Evolutionary conservation across 495 filamentous ascomycete genomes (phyloP).

Genomic region (Podospora pseudoanserina): DNA sequence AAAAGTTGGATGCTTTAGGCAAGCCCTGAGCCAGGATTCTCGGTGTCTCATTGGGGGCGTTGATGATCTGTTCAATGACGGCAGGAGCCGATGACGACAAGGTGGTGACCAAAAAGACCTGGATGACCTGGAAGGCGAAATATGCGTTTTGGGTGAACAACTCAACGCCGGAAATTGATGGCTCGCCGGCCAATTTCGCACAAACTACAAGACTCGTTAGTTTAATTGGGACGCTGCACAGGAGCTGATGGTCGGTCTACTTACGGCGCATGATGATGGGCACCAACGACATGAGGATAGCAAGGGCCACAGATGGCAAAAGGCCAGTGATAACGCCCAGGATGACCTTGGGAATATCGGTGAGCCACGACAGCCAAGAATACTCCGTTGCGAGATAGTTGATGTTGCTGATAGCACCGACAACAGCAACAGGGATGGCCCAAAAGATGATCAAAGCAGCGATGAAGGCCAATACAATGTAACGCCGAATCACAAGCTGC

Average conservation of each 20-base stretch:
- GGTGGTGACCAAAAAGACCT: slow-evolving; percentile 89
- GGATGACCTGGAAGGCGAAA: slow-evolving; percentile 92
- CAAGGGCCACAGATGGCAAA: slow-evolving; percentile 72
- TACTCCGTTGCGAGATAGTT: slow-evolving; percentile 54
- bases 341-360: slow-evolving; percentile 64
- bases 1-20: slow-evolving; percentile 86
- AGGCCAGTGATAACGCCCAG: slow-evolving; percentile 82
- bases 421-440: slow-evolving; percentile 85
- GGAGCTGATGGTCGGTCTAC: slow-evolving; percentile 15
- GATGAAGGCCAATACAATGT: slow-evolving; percentile 67
- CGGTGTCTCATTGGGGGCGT: slow-evolving; percentile 58
- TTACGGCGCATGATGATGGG: slow-evolving; percentile 70
- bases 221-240: neutral
- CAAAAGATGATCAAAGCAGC: slow-evolving; percentile 85
- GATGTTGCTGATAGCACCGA: slow-evolving; percentile 86
- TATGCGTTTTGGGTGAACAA: slow-evolving; percentile 86
- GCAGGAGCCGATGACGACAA: slow-evolving; percentile 71
- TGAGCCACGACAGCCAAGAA: slow-evolving; percentile 71
- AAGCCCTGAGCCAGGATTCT: slow-evolving; percentile 68
- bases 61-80: slow-evolving; percentile 57
- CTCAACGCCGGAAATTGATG: slow-evolving; percentile 74
- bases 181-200: slow-evolving; percentile 75
- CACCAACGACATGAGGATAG: slow-evolving; percentile 84
- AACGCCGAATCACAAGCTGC: slow-evolving; percentile 70
- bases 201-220: slow-evolving; percentile 43